Base-by-base conservation (phyloP, 2,329 filamentous ascomycete species). In the Drechslerella stenobrocha region DNA sequence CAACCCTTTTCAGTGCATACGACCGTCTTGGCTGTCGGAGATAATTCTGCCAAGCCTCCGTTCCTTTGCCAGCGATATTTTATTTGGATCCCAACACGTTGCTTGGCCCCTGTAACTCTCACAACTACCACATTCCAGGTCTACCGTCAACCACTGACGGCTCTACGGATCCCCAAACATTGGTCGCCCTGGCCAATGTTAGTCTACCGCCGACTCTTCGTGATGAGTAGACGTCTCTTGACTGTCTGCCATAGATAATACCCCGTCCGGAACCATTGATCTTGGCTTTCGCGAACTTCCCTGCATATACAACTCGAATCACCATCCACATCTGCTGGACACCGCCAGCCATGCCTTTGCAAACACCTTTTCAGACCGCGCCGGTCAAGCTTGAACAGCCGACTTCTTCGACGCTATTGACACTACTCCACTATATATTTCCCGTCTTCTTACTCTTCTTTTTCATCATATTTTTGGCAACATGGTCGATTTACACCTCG, bases 361-460 rank as follows among this genome's bases (percentile, higher is more conserved):
- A 45, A 11, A 32, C 53, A 22, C 50, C 51, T 34, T 46, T 52
- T 11, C 37, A 45, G 13, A 51, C 35, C 11, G 73, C 70, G 71
- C 75, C 77, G 74, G 73, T 72, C 72, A 70, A 76, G 42, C 75
- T 77, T 72, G 63, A 69, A 37, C 46, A 57, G 24, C 74, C 76
- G 37, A 75, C 77, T 57, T 78, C 78, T 67, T 77, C 77, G 51
- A 74, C 73, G 48, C 74, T 80, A 67, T 74, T 82, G 69, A 75
- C 75, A 52, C 77, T 78, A 71, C 74, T 83, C 61, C 82, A 83
- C 73, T 82, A 80, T 74, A 77, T 81, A 71, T 87, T 84, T 71
- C 85, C 86, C 9, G 82, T 87, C 72, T 75, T 86, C 60, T 78
- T 88, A 64, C 79, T 88, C 55, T 71, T 83, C 72, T 80, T 87